Evolutionary conservation across 495 filamentous ascomycete species (phyloP), one percentile per base, ranked within the genome.

Genomic region (Aspergillus hancockii): DNA sequence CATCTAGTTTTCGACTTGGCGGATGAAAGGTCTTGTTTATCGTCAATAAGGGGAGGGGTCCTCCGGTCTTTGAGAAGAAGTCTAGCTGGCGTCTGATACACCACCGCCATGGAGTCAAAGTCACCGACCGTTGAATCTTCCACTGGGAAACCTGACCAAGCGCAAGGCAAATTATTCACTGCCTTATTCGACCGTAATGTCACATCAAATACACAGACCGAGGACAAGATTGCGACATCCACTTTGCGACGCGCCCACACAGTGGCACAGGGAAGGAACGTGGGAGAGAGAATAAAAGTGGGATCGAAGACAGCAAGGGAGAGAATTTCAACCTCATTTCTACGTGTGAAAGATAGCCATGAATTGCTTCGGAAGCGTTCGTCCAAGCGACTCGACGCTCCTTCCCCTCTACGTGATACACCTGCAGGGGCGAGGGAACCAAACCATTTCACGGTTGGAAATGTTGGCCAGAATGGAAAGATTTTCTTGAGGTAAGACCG

Each of bases 401-500:
- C 68, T 13, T 63, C 71, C 13, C 54, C 52, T 14, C 63, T 68
- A 21, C 68, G 67, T 52, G 75, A 76, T 57, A 63, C 63, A n/a
- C 67, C 67, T 64, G 59, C 72, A 38, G 60, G 62, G 21, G 64
- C 65, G 47, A 76, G 77, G 60, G 80, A 77, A 75, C 90, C 87
- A 25, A 81, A 90, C 51, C 89, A 94, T 67, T 98, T 97, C 72
- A 90, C 91, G 10, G 93, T 97, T 56, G 92, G 90, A 23, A 97
- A 96, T 75, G 89, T 98, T 57, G 93, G 92, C 49, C 90, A 92
- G 68, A 93, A 94, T 77, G 93, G 93, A 36, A 88, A 88, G 73
- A 92, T 98, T 71, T 98, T 94, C 71, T 76, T 98, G 58, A 91
- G 93, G 93, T 97, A 89, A 70, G 83, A 69, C 64, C 57, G 36